phyloP scores from a whole-genome alignment of 257 asterid genomes.

The Scutellaria baicalensis region DNA sequence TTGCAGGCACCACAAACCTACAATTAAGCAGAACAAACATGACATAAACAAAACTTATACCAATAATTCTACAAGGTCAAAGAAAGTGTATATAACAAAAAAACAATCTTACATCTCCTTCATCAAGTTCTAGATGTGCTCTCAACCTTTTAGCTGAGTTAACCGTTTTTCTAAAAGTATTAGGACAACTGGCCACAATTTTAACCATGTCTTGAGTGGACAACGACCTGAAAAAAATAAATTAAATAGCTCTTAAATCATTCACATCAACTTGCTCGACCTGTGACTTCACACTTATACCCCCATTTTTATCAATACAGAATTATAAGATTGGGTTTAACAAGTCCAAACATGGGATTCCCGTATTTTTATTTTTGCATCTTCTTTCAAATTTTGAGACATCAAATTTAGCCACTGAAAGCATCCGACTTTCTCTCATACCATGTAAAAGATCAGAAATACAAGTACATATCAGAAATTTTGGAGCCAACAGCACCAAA shows the following conservation, averaged over 20 bases:
- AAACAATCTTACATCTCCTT: constrained; percentile 59
- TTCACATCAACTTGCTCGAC: background rate
- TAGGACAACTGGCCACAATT: constrained; percentile 82
- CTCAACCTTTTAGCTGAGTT: constrained; percentile 89
- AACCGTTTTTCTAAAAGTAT: constrained; percentile 65
- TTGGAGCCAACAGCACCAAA: background rate
- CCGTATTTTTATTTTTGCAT: background rate
- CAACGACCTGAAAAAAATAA: constrained; percentile 49
- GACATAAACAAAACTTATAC: background rate
- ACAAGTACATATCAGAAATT: background rate
- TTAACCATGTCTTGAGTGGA: constrained; percentile 55
- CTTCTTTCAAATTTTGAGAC: background rate
- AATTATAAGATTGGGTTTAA: background rate
- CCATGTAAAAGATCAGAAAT: background rate
- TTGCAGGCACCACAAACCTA: constrained; percentile 82
- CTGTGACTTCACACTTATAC: background rate
- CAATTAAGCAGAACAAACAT: constrained; percentile 4
- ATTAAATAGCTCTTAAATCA: background rate
- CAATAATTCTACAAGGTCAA: background rate
- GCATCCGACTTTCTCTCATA: background rate
- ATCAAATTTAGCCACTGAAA: background rate
- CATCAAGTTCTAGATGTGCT: constrained; percentile 62
- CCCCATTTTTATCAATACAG: background rate
- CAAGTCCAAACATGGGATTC: background rate
- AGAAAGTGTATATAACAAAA: background rate